phyloP scores from a whole-genome alignment of 2,329 filamentous ascomycete species.

The Dactylellina haptotyla region DNA sequence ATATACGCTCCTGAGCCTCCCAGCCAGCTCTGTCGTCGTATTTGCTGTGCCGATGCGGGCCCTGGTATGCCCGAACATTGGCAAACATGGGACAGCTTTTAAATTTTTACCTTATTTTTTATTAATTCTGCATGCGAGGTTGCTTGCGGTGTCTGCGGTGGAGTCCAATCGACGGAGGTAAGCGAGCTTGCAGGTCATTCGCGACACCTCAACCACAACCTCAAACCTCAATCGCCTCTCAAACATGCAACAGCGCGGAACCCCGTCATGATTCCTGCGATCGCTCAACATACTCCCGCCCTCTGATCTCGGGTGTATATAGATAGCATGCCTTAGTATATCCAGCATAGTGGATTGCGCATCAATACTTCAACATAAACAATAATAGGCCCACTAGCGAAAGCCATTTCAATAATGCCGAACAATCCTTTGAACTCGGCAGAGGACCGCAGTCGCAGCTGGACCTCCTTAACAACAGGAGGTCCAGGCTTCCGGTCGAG shows the following conservation, averaged over 20 bases:
- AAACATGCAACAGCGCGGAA: not conserved
- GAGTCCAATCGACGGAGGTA: slow-evolving; percentile 6
- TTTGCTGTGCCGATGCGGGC: no score
- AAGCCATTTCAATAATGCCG: slow-evolving; percentile 16
- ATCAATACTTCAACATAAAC: not conserved
- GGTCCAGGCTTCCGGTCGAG: slow-evolving; percentile 44
- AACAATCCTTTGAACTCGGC: slow-evolving; percentile 20
- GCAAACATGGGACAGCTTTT: no score
- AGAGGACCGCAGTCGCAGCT: slow-evolving; percentile 50
- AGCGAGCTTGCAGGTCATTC: slow-evolving; percentile 25
- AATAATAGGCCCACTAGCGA: not conserved
- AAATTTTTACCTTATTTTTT: no score
- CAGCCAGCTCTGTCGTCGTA: not conserved
- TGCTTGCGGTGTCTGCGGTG: not conserved
- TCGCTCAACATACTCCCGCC: no score
- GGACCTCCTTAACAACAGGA: slow-evolving; percentile 43
- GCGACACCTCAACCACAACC: slow-evolving; percentile 24
- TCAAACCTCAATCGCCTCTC: not conserved
- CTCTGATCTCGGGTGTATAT: no score
- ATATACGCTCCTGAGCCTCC: not conserved
- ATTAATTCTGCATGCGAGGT: not conserved
- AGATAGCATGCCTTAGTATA: not conserved
- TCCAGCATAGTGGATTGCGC: no score
- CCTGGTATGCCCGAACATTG: no score
- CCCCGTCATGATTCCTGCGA: no score